phyloP scores from a whole-genome alignment of 345 rosid species.

The Atalantia buxifolia region DNA sequence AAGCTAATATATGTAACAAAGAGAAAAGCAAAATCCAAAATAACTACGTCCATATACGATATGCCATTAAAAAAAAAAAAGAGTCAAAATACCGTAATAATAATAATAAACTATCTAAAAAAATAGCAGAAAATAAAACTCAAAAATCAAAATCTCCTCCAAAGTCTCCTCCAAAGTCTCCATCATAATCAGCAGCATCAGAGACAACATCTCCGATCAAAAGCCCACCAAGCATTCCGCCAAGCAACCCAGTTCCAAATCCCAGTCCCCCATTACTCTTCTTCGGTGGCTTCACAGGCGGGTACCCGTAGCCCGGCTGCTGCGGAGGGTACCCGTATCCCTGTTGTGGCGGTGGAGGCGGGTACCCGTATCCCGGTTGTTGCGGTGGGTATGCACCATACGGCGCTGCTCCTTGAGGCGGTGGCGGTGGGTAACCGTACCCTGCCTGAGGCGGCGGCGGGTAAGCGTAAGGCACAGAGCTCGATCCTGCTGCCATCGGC shows the following conservation, averaged over 20 bases:
- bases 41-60: too few relatives aligned
- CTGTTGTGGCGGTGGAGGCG: conserved; percentile 31
- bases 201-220: conserved; percentile 71
- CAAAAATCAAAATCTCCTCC: conserved; percentile 33
- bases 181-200: conserved; percentile 36
- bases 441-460: conserved; percentile 20
- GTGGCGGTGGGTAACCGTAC: conserved; percentile 28
- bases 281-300: conserved; percentile 37
- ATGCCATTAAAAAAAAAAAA: too few relatives aligned
- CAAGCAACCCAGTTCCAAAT: conserved; percentile 66
- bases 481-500: neutral
- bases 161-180: conserved; percentile 18
- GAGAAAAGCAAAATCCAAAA: too few relatives aligned
- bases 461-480: conserved; percentile 15
- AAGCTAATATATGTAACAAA: too few relatives aligned
- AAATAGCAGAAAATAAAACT: neutral
- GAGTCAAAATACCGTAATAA: neutral
- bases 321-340: conserved; percentile 32
- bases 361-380: conserved; percentile 21
- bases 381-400: neutral
- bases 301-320: conserved; percentile 26
- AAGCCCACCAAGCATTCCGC: conserved; percentile 77
- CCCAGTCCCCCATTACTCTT: conserved; percentile 62
- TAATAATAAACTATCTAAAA: neutral
- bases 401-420: neutral